Evolutionary conservation across 1,139 yeast species (phyloP).

Genomic region (Nakaseomyces kungkrabaensis): DNA sequence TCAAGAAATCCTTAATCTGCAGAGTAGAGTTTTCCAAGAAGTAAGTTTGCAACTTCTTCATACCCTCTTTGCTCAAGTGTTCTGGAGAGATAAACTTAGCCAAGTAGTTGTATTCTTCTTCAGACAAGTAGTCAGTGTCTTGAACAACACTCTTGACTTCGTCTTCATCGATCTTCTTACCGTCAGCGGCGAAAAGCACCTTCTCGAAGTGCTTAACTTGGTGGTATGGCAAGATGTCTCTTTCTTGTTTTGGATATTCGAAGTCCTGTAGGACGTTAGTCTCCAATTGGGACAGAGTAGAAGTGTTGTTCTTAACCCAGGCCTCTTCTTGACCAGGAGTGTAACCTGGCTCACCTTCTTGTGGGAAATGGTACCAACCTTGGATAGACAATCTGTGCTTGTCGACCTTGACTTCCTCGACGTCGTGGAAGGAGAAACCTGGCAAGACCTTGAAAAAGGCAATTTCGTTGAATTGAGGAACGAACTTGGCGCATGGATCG

Average conservation of each 20-base stretch:
- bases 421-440: constrained; percentile 93
- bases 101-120: constrained; percentile 40
- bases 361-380: constrained; percentile 99
- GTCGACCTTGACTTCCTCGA: constrained; percentile 89
- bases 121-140: constrained; percentile 23
- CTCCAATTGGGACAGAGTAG: constrained; percentile 74
- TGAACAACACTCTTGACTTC: constrained; percentile 9
- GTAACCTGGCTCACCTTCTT: constrained; percentile 78
- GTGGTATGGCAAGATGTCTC: constrained; percentile 26
- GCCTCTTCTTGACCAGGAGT: constrained; percentile 70
- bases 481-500: constrained; percentile 58
- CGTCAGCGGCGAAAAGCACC: constrained; percentile 10
- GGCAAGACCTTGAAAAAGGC: constrained; percentile 96
- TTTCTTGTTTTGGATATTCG: constrained; percentile 59
- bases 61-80: constrained; percentile 37
- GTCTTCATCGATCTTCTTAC: constrained; percentile 8
- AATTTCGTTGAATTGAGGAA: constrained; percentile 92
- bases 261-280: constrained; percentile 66
- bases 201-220: constrained; percentile 25
- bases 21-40: constrained; percentile 64
- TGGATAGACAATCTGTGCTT: constrained; percentile 85
- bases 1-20: constrained; percentile 56
- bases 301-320: constrained; percentile 51
- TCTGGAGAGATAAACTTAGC: constrained; percentile 45
- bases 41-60: constrained; percentile 37